These are phyloP conservation scores for Apiospora aurea DNA, from an alignment of 2,329 filamentous ascomycete species.

Conservation along the genomic window DNA sequence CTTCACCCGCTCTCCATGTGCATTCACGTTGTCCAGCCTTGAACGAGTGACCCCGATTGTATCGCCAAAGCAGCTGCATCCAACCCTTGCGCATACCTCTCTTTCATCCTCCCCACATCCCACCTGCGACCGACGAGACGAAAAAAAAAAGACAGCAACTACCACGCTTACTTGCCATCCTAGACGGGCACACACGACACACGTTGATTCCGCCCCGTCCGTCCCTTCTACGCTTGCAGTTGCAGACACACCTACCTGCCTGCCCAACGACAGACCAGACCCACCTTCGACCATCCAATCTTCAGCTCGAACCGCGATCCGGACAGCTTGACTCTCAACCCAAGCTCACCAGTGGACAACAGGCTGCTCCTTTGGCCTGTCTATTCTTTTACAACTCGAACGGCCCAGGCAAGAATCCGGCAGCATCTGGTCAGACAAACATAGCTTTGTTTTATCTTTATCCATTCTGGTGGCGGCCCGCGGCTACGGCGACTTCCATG, in stretches of 20 bases:
- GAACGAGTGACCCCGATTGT: slow-evolving; percentile 15
- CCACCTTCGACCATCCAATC: slow-evolving; percentile 20
- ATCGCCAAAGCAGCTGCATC: slow-evolving; percentile 13
- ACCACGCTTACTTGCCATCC: neutral
- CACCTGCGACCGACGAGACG: neutral
- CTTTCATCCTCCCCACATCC: neutral
- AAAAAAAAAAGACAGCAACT: neutral
- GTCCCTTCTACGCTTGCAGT: slow-evolving; percentile 4
- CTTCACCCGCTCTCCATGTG: slow-evolving; percentile 8
- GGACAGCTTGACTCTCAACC: slow-evolving; percentile 20
- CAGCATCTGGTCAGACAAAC: slow-evolving; percentile 1
- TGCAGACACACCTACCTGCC: neutral
- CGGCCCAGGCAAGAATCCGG: neutral
- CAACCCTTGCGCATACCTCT: neutral
- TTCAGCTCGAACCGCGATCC: slow-evolving; percentile 19
- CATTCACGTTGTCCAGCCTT: slow-evolving; percentile 14
- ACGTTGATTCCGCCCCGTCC: neutral
- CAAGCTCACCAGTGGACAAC: slow-evolving; percentile 6
- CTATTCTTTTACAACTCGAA: neutral
- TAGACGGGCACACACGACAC: neutral
- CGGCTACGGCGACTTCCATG: slow-evolving; percentile 29
- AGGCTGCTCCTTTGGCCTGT: neutral
- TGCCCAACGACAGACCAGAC: slow-evolving; percentile 2
- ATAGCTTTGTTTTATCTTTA: slow-evolving; percentile 14
- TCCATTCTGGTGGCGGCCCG: slow-evolving; percentile 19